phyloP scores from a whole-genome alignment of 163 green algal species.

The Chlamydomonas reinhardtii region DNA sequence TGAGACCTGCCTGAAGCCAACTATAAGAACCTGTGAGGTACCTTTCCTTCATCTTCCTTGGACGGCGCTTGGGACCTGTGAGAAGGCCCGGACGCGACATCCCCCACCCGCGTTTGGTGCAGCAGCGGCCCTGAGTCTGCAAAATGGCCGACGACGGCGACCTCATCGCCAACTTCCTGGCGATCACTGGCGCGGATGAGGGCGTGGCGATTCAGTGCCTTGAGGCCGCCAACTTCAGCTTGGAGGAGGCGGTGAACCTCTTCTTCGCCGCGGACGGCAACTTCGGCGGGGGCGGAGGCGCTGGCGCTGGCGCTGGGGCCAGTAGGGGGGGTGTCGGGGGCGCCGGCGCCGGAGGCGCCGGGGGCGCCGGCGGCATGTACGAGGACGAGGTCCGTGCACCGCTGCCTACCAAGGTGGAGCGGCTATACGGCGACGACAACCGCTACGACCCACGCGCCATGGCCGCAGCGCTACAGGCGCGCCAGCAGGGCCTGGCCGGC shows the following conservation, averaged over 20 bases:
- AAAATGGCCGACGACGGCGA: conserved; percentile 24
- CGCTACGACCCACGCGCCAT: conserved; percentile 27
- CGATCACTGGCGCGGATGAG: conserved; percentile 56
- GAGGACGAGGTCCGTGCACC: conserved; percentile 56
- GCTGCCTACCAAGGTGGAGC: conserved; percentile 54
- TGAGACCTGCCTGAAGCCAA: too few species aligned
- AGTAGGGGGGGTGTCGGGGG: background rate
- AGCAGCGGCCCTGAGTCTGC: too few species aligned
- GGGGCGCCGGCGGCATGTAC: background rate
- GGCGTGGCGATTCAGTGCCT: conserved; percentile 49
- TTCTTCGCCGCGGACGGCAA: conserved; percentile 58
- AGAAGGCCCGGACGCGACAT: too few species aligned
- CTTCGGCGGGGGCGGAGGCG: conserved; percentile 17
- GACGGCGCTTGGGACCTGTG: too few species aligned
- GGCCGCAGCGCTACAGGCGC: background rate
- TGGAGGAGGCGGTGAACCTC: conserved; percentile 67
- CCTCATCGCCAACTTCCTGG: conserved; percentile 51
- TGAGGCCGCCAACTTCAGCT: conserved; percentile 55
- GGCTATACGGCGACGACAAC: conserved; percentile 60
- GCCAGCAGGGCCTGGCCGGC: conserved; percentile 7
- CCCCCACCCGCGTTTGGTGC: too few species aligned
- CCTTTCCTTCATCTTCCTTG: too few species aligned
- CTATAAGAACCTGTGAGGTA: too few species aligned
- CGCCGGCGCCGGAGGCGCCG: background rate
- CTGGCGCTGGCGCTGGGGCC: background rate